phyloP scores from a whole-genome alignment of 768 basidiomycete genomes.

The Psilocybe cyanescens region DNA sequence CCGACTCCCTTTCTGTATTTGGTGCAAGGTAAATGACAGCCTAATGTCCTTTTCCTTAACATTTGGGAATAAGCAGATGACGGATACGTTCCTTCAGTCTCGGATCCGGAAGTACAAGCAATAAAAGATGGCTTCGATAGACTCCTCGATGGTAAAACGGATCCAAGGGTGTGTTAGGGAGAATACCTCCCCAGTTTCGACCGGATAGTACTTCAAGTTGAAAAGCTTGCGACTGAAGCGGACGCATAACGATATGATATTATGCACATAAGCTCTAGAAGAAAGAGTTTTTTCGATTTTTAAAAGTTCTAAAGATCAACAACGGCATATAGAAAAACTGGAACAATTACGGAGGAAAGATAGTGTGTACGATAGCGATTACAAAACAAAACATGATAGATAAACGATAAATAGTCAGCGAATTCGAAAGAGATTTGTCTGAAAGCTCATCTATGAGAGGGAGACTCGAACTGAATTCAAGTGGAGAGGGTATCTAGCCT shows the following conservation, averaged over 20 bases:
- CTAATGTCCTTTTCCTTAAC: background rate
- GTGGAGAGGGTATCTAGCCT: background rate
- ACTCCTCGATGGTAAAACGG: constrained; percentile 2
- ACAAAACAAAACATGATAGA: constrained; percentile 16
- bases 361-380: constrained; percentile 4
- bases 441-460: constrained; percentile 9
- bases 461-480: background rate
- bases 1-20: background rate
- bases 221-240: too few relatives aligned
- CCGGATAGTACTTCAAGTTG: background rate
- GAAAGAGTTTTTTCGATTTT: background rate
- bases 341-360: background rate
- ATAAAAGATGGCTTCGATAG: constrained; percentile 7
- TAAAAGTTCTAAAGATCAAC: background rate
- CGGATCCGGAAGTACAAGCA: background rate
- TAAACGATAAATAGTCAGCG: constrained; percentile 13
- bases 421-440: background rate
- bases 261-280: background rate
- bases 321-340: background rate
- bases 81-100: background rate
- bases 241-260: too few relatives aligned
- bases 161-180: constrained; percentile 7
- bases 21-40: background rate
- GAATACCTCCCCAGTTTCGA: constrained; percentile 2
- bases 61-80: background rate